Conservation (phyloP, 1,139 yeast genomes). For the Tardiomyces depauwii region DNA sequence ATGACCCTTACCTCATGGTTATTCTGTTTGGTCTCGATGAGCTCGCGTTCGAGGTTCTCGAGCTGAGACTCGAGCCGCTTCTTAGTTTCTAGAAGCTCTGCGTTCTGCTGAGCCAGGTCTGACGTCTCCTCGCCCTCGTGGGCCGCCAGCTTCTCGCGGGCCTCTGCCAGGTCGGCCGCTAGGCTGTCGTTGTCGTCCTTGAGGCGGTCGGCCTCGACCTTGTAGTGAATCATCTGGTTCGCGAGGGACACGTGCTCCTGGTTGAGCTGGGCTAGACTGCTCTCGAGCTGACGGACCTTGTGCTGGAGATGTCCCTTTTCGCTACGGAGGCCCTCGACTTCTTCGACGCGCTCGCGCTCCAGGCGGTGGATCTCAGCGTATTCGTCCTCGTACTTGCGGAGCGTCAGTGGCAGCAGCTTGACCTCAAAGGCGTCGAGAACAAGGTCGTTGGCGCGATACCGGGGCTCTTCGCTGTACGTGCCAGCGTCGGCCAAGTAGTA, state of each 20-base stretch:
- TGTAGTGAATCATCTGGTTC: constrained; percentile 57
- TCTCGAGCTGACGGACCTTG: constrained; percentile 65
- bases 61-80: constrained; percentile 22
- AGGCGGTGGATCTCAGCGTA: constrained; percentile 59
- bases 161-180: constrained; percentile 39
- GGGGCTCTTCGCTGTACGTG: constrained; percentile 5
- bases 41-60: constrained; percentile 22
- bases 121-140: constrained; percentile 25
- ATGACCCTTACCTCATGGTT: not conserved
- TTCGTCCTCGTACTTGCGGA: constrained; percentile 61
- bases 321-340: constrained; percentile 51
- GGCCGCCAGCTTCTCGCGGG: constrained; percentile 26
- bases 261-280: constrained; percentile 54
- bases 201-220: constrained; percentile 53
- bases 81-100: constrained; percentile 25
- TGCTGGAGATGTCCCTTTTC: constrained; percentile 64
- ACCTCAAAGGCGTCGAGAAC: constrained; percentile 73
- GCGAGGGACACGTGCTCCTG: constrained; percentile 72
- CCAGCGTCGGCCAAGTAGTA: constrained; percentile 37
- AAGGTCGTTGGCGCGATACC: constrained; percentile 56
- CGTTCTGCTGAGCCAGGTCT: constrained; percentile 38
- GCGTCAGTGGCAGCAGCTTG: constrained; percentile 57
- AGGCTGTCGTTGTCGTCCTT: constrained; percentile 53
- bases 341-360: constrained; percentile 59
- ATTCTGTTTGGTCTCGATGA: constrained; percentile 16